Conservation (phyloP, 768 basidiomycete genomes). For the Hebeloma cylindrosporum region DNA sequence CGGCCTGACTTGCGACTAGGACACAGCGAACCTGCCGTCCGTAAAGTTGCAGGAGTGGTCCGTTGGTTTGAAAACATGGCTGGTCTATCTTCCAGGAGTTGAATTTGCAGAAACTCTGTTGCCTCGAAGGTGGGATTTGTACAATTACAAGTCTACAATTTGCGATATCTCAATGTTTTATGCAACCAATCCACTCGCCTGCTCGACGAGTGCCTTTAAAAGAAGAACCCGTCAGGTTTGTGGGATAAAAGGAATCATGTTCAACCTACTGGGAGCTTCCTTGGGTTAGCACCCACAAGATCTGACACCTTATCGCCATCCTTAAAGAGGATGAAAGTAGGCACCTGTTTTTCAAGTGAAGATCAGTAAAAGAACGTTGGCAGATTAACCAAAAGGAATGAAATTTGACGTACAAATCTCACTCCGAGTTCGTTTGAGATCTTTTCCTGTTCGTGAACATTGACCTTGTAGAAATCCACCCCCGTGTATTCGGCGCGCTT, state of each 20-base stretch:
- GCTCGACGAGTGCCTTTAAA: slow-evolving; percentile 6
- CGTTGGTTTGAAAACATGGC: slow-evolving; percentile 76
- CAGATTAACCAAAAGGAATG: background rate
- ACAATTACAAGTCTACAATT: slow-evolving; percentile 2
- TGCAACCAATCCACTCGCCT: slow-evolving; percentile 1
- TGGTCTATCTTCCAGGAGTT: no score
- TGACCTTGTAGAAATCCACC: slow-evolving; percentile 70
- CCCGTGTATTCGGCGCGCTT: slow-evolving; percentile 27
- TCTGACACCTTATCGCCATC: slow-evolving; percentile 34
- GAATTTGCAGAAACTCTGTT: no score
- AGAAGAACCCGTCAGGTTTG: background rate
- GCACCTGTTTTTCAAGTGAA: slow-evolving; percentile 38
- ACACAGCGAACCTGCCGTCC: slow-evolving; percentile 64
- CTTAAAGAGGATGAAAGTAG: slow-evolving; percentile 41
- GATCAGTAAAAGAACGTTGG: background rate
- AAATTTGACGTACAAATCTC: slow-evolving; percentile 49
- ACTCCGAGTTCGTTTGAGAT: slow-evolving; percentile 60
- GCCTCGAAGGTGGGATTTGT: background rate
- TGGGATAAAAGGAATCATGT: background rate
- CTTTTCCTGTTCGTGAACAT: slow-evolving; percentile 59
- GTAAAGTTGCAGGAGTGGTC: slow-evolving; percentile 64
- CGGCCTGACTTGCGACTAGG: slow-evolving; percentile 76
- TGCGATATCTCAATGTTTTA: background rate
- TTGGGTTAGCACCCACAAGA: slow-evolving; percentile 50
- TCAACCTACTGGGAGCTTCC: slow-evolving; percentile 37